Evolutionary conservation across 495 filamentous ascomycete species (phyloP).

Genomic region (Daldinia childiae): DNA sequence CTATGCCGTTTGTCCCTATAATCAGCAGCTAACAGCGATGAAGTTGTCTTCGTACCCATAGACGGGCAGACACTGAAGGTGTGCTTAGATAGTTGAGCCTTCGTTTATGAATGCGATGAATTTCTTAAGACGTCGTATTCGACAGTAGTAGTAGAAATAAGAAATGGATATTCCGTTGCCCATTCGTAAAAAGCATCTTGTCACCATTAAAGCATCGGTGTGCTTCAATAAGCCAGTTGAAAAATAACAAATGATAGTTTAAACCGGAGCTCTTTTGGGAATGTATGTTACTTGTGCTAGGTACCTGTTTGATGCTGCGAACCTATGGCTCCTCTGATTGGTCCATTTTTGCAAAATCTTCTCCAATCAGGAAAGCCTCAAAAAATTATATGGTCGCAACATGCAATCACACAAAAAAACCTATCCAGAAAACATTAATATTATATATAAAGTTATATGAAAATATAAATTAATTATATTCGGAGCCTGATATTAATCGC

Average conservation of each 20-base stretch:
- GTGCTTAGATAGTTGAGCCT: not conserved
- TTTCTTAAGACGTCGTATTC: not conserved
- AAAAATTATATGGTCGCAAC: not conserved
- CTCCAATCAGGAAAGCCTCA: conserved; percentile 35
- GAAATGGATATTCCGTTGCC: no score
- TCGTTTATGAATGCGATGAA: not conserved
- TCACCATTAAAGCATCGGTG: no score
- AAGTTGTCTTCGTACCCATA: not conserved
- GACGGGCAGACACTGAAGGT: not conserved
- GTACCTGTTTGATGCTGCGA: not conserved
- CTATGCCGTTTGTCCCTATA: not conserved
- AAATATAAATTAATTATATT: not conserved
- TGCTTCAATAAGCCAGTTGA: no score
- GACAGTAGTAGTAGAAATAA: not conserved
- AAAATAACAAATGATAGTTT: no score
- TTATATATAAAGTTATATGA: not conserved
- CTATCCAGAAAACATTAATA: not conserved
- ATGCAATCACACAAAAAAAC: not conserved
- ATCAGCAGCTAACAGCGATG: not conserved
- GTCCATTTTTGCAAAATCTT: conserved; percentile 8
- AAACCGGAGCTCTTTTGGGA: not conserved
- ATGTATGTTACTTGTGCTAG: not conserved
- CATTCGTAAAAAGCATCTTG: no score
- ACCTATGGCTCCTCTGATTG: conserved; percentile 11
- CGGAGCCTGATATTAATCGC: not conserved